Evolutionary conservation across 2,329 filamentous ascomycete species (phyloP).

Genomic region (Aspergillus tamarii): DNA sequence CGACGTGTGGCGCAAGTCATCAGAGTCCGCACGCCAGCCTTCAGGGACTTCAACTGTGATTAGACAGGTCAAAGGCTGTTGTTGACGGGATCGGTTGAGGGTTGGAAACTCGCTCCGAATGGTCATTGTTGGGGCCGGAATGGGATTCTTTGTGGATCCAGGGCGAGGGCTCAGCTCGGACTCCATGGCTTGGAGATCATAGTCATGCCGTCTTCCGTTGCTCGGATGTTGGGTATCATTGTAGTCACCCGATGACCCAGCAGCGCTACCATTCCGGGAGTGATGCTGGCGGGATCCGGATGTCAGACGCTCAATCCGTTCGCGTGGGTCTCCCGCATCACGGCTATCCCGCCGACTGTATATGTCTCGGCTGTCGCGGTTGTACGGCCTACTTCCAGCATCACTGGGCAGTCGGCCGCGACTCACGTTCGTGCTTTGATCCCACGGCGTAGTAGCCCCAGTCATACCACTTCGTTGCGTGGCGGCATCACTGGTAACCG

Average conservation of each 20-base stretch:
- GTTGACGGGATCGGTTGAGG: conserved; percentile 85
- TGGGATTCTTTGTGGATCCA: conserved; percentile 75
- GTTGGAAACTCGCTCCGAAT: conserved; percentile 97
- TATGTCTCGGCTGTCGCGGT: conserved; percentile 32
- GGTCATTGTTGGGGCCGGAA: conserved; percentile 87
- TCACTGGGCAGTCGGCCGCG: conserved; percentile 39
- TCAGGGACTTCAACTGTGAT: conserved; percentile 93
- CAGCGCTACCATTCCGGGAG: conserved; percentile 76
- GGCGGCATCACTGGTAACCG: conserved; percentile 70
- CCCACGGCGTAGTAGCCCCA: conserved; percentile 65
- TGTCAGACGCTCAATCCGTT: conserved; percentile 51
- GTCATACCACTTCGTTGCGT: conserved; percentile 53
- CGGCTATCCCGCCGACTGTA: conserved; percentile 44
- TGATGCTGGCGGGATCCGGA: conserved; percentile 55
- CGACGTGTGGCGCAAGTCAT: conserved; percentile 67
- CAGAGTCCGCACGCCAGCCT: conserved; percentile 82
- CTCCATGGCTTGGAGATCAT: conserved; percentile 96
- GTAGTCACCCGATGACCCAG: conserved; percentile 77
- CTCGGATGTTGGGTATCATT: conserved; percentile 72
- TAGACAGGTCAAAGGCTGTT: conserved; percentile 91
- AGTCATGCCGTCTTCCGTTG: conserved; percentile 78
- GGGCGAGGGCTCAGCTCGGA: conserved; percentile 73
- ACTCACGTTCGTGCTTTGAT: conserved; percentile 33
- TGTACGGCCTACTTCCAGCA: conserved; percentile 30
- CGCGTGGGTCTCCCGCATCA: conserved; percentile 45